phyloP scores from a whole-genome alignment of 176 grass and related monocot genomes.

The Aegilops longissima region DNA sequence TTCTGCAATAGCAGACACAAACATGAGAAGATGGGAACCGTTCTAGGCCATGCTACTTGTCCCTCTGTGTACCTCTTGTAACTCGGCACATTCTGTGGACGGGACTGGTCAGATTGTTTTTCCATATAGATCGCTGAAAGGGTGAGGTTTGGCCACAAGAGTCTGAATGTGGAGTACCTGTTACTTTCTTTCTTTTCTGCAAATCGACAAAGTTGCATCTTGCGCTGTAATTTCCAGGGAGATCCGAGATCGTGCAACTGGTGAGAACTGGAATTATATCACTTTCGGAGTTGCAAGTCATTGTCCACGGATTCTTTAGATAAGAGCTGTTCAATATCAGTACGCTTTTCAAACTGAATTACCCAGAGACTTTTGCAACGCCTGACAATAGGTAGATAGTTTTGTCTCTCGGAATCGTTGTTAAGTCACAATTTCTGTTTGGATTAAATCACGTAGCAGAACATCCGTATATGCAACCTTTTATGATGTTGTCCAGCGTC shows the following conservation, averaged over 20 bases:
- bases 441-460: neutral
- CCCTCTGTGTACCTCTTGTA: neutral
- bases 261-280: conserved; percentile 15
- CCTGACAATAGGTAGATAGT: neutral
- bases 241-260: neutral
- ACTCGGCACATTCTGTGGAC: neutral
- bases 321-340: neutral
- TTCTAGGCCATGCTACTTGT: conserved; percentile 21
- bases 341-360: neutral
- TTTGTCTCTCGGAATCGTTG: neutral
- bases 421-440: neutral
- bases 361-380: neutral
- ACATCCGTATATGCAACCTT: neutral
- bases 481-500: neutral
- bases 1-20: neutral
- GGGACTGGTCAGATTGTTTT: neutral
- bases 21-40: neutral
- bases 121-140: neutral
- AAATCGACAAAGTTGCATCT: neutral
- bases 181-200: neutral
- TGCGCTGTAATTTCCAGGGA: neutral
- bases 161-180: neutral
- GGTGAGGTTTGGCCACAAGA: neutral
- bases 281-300: neutral
- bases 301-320: neutral